Evolutionary conservation across 306 rosid species (phyloP), one percentile per base, ranked within the genome.

Genomic region (Citrullus mucosospermus): DNA sequence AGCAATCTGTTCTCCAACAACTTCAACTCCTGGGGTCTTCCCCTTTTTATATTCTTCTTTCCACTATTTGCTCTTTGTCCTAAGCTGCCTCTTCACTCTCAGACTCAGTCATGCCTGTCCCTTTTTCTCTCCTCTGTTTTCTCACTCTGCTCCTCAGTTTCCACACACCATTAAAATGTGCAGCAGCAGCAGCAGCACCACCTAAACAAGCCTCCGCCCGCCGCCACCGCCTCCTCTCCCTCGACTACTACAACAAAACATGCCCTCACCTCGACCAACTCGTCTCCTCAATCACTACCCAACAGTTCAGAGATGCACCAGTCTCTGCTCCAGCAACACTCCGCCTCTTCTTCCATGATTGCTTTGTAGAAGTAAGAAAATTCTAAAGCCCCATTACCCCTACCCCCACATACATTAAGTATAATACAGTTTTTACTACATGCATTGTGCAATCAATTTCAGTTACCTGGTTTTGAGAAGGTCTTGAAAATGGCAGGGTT

Each of bases 341-440:
- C 67, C 92, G 92, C 30, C 98, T 94, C 22, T 88, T 94, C 86
- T 92, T 90, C 87, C 98, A 94, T 58, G 98, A 94, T 84, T 94
- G 98, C 87, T 90, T 94, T 82, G 96, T 94, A 8, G 93, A 90
- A 87, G 98, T 94, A 88, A 82, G 82, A 38, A 15, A 41, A 20
- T 15, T 41, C 2, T 20, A n/a, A 44, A 39, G n/a, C 6, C 69
- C 54, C 46, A 41, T n/a, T 39, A 13, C 59, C 78, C 56, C 56
- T 51, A 51, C 7, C 56, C 56, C 69, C 72, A 62, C 79, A 80
- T 69, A 56, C 30, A 66, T 22, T 22, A 66, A 62, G 6, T 54
- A 66, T 78, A 63, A 13, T 17, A 13, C 3, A 57, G 39, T 22
- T 78, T 79, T 17, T 66, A 76, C 58, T 80, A 81, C 87, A 66